Percentiles rank a stretch among this genome's conserved stretches.
Conservation (phyloP, 352 stramenopile species). For the Phytopythium kandeliae region DNA sequence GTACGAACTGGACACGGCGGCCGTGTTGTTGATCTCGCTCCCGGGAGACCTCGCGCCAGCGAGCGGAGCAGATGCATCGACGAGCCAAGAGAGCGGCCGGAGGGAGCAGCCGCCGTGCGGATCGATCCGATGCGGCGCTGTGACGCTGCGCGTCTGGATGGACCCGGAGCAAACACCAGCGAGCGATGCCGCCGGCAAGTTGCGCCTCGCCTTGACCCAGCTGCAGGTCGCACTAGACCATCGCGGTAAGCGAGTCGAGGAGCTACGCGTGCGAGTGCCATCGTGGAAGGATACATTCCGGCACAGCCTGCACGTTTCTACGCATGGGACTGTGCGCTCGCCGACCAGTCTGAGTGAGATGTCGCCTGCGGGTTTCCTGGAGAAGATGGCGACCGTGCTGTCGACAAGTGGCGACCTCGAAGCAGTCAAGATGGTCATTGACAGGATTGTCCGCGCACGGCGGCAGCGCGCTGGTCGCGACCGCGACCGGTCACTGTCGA, state of each 20-base stretch:
- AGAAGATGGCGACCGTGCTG: constrained; percentile 7
- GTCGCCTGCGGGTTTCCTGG: constrained; percentile 7
- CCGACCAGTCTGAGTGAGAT: constrained; percentile 3
- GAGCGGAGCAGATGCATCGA: too few species aligned
- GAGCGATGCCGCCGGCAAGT: constrained; percentile 3
- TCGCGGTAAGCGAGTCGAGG: background rate
- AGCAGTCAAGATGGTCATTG: constrained; percentile 13
- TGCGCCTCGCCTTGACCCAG: constrained; percentile 4
- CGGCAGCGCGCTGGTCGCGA: background rate
- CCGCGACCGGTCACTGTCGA: background rate
- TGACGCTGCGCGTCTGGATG: constrained; percentile 33
- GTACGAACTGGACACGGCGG: constrained; percentile 19
- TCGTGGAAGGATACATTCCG: constrained; percentile 15
- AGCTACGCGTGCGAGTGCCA: background rate
- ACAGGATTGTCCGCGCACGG: constrained; percentile 7
- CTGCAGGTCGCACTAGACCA: background rate
- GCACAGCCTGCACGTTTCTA: constrained; percentile 12
- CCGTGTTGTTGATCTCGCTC: background rate
- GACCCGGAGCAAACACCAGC: constrained; percentile 11
- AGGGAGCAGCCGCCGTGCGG: constrained; percentile 19
- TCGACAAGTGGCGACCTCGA: constrained; percentile 14
- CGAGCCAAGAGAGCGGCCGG: background rate
- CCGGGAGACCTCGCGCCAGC: background rate
- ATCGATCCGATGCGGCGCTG: constrained; percentile 19
- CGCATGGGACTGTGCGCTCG: background rate